A percentile compares a stretch with the other conserved stretches of the same genome.
Conservation (phyloP, 495 filamentous ascomycete species). For the Aspergillus coremiiformis region DNA sequence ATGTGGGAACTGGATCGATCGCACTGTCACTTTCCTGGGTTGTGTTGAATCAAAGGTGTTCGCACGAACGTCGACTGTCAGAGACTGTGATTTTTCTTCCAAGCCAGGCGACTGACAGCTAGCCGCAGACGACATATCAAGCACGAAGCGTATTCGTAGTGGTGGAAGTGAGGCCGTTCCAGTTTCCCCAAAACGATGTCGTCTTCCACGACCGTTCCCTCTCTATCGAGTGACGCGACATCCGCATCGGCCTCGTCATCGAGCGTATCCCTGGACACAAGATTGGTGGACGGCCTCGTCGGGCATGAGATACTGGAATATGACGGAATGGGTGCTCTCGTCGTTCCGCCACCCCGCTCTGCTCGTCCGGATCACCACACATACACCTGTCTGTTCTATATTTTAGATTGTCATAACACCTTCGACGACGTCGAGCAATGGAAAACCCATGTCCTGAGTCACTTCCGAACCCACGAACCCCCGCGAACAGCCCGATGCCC, state of each 20-base stretch:
- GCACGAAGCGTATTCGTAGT: neutral
- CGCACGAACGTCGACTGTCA: neutral
- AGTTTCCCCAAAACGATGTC: slow-evolving; percentile 6
- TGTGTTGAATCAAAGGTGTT: slow-evolving; percentile 7
- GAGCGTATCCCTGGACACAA: slow-evolving; percentile 13
- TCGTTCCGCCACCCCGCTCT: slow-evolving; percentile 14
- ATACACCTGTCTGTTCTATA: slow-evolving; percentile 40
- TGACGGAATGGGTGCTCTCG: slow-evolving; percentile 18
- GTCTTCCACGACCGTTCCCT: slow-evolving; percentile 13
- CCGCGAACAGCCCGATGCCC: slow-evolving; percentile 36
- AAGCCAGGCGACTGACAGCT: neutral
- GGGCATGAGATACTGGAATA: slow-evolving; percentile 19
- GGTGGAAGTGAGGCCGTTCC: neutral
- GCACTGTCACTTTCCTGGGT: slow-evolving; percentile 5
- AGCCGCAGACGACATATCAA: neutral
- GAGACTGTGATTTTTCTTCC: neutral
- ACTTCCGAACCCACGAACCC: slow-evolving; percentile 35
- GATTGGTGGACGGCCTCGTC: slow-evolving; percentile 14
- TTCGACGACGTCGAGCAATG: slow-evolving; percentile 32
- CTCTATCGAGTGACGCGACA: slow-evolving; percentile 16
- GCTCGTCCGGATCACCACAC: slow-evolving; percentile 12
- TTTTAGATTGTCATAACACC: slow-evolving; percentile 36
- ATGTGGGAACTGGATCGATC: slow-evolving; percentile 20
- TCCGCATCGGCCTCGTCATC: slow-evolving; percentile 12
- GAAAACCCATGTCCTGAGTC: slow-evolving; percentile 37